phyloP scores from a whole-genome alignment of 805 yeast species.

The Naumovozyma castellii region DNA sequence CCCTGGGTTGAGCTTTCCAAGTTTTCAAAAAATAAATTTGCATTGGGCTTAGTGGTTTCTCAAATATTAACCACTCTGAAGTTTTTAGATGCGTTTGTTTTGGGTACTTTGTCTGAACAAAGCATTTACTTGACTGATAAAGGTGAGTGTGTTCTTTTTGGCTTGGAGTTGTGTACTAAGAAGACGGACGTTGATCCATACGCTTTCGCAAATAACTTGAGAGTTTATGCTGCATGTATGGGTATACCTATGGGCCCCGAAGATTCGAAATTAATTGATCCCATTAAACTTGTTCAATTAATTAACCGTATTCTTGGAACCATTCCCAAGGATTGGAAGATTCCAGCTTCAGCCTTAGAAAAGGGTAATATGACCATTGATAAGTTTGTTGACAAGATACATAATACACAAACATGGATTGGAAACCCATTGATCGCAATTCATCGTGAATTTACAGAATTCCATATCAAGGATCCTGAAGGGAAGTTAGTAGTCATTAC shows the following conservation, averaged over 20 bases:
- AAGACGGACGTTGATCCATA: slow-evolving; percentile 23
- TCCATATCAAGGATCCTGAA: slow-evolving; percentile 42
- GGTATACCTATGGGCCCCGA: slow-evolving; percentile 10
- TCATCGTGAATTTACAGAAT: slow-evolving; percentile 44
- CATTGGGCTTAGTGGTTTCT: slow-evolving; percentile 18
- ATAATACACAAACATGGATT: slow-evolving; percentile 27
- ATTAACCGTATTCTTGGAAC: slow-evolving; percentile 2
- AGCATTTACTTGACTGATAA: slow-evolving; percentile 54
- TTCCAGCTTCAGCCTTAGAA: slow-evolving; percentile 6
- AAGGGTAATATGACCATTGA: slow-evolving; percentile 23
- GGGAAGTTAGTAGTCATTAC: slow-evolving; percentile 40
- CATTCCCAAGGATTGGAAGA: slow-evolving; percentile 32
- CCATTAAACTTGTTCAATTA: slow-evolving; percentile 4
- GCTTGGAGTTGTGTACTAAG: slow-evolving; percentile 49
- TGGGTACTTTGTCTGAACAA: slow-evolving; percentile 50
- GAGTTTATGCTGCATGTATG: slow-evolving; percentile 6
- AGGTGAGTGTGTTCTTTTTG: slow-evolving; percentile 82
- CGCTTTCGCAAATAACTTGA: slow-evolving; percentile 6
- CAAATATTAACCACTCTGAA: slow-evolving; percentile 21
- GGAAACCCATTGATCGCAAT: slow-evolving; percentile 42
- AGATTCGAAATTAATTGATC: slow-evolving; percentile 33
- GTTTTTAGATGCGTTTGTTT: slow-evolving; percentile 36
- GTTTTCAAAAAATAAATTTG: slow-evolving; percentile 10
- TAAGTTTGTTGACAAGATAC: slow-evolving; percentile 29
- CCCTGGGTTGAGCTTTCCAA: slow-evolving; percentile 8